Evolutionary conservation across 345 rosid species (phyloP).

Genomic region (Pugionium cornutum): DNA sequence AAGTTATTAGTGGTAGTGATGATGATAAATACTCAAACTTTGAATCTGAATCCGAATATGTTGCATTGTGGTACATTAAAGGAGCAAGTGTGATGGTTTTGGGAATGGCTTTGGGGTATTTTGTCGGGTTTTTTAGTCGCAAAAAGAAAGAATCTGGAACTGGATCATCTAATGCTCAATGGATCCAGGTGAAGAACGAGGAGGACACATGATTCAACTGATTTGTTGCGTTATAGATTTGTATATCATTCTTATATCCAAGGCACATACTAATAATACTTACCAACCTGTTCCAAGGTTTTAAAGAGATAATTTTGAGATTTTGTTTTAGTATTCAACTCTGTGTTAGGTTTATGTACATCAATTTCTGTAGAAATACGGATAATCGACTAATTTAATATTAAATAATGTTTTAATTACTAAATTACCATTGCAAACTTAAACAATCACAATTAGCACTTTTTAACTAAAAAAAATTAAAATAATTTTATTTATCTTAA

Average conservation of each 20-base stretch:
- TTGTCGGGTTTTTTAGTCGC: conserved; percentile 62
- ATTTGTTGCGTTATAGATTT: conserved; percentile 8
- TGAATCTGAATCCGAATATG: conserved; percentile 32
- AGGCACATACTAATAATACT: not conserved
- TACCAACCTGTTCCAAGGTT: not conserved
- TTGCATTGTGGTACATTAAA: conserved; percentile 54
- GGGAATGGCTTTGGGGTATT: conserved; percentile 65
- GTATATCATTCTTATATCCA: conserved; percentile 21
- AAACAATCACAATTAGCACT: no score
- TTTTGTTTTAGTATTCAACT: not conserved
- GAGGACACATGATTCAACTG: conserved; percentile 55
- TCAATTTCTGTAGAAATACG: no score
- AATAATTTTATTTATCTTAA: no score
- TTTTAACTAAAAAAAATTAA: no score
- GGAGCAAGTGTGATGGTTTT: conserved; percentile 70
- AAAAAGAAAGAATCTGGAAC: conserved; percentile 46
- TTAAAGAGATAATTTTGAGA: not conserved
- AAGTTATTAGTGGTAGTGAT: conserved; percentile 53
- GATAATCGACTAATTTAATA: no score
- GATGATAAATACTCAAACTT: conserved; percentile 24
- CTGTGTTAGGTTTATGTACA: not conserved
- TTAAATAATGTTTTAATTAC: no score
- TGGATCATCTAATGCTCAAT: conserved; percentile 41
- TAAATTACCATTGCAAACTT: no score
- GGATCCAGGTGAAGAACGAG: conserved; percentile 66